Evolutionary conservation across 1,284 basidiomycete genomes (phyloP), one percentile per base, ranked within the genome.

Genomic region (Sporisorium exsertum): DNA sequence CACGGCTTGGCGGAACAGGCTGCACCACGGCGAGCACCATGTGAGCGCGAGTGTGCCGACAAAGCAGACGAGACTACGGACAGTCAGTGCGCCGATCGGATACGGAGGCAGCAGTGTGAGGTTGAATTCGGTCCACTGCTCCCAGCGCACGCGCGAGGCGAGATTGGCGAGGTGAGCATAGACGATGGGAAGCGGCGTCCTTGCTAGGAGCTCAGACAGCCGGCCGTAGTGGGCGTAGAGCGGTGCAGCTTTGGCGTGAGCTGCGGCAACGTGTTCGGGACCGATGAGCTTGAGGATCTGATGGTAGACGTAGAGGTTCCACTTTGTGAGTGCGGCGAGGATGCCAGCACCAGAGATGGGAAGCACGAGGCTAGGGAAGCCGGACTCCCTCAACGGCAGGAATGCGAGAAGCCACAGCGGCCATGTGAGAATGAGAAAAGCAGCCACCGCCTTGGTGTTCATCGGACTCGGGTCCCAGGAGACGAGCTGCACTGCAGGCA

Each of bases 1-100:
- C 26, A 86, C 55, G 6, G 83, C 81, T 26, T 76, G 70, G 26
- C 81, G 81, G 40, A 84, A 69, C 7, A 84, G 62, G 13, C 69
- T 78, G 40, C 79, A 80, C 81, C 84, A 85, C 8, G 84, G 83
- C 20, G 84, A 77, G 58, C 81, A 83, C 82, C 84, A 85, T 15
- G 84, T 78, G 40, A 86, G 68, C 7, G 77, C 71, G 5, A 84
- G 33, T 0, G 78, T 76, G 35, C 84, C 83, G n/a, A 72, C 26
- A 4, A 80, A 42, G 58, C 84, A 78, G 20, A 83, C 52, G 42
- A 82, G 61, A 43, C 79, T 75, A n/a, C 78, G 72, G n/a, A 85
- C 55, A 6, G 73, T 64, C 46, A 86, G 71, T 40, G 80, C 71
- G 3, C 77, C 81, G 52, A 83, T 72, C 9, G 84, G 82, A 67